Conservation (phyloP, 2,329 filamentous ascomycete genomes). For the Cladosporium sp. region DNA sequence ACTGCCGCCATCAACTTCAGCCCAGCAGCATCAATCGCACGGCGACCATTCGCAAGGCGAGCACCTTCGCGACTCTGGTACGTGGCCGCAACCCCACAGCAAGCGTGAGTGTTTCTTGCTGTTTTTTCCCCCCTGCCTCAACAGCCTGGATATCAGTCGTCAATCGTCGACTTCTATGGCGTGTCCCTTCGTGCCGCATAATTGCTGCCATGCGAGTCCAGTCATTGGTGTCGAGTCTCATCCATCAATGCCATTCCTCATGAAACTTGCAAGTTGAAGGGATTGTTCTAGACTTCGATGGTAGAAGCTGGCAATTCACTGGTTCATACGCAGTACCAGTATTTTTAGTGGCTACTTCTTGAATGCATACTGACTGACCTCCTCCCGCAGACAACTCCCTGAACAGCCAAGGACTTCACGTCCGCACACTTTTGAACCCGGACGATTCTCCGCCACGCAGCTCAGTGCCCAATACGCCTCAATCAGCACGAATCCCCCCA, state of each 20-base stretch:
- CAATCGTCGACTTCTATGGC: no score
- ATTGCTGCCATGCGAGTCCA: background rate
- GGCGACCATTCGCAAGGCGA: constrained; percentile 28
- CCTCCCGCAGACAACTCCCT: constrained; percentile 32
- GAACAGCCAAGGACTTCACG: constrained; percentile 45
- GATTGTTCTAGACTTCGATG: no score
- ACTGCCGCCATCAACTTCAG: constrained; percentile 23
- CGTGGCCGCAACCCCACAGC: constrained; percentile 34
- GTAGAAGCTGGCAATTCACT: no score
- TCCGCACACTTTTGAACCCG: constrained; percentile 47
- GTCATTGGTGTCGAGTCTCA: background rate
- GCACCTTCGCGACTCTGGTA: constrained; percentile 34
- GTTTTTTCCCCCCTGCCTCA: no score
- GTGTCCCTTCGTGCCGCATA: background rate
- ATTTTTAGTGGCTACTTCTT: constrained; percentile 18
- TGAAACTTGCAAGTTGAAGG: no score
- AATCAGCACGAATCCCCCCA: constrained; percentile 36
- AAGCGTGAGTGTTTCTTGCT: constrained; percentile 31
- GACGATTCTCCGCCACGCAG: constrained; percentile 46
- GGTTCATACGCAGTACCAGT: background rate
- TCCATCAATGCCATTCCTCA: no score
- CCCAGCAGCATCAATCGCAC: constrained; percentile 25
- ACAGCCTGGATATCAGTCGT: no score
- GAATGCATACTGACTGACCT: background rate
- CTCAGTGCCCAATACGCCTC: constrained; percentile 40